A percentile compares a stretch with the other conserved stretches of the same genome.
These are phyloP conservation scores for Gnomoniopsis smithogilvyi DNA, from an alignment of 2,329 filamentous ascomycete species.

Conservation along the genomic window DNA sequence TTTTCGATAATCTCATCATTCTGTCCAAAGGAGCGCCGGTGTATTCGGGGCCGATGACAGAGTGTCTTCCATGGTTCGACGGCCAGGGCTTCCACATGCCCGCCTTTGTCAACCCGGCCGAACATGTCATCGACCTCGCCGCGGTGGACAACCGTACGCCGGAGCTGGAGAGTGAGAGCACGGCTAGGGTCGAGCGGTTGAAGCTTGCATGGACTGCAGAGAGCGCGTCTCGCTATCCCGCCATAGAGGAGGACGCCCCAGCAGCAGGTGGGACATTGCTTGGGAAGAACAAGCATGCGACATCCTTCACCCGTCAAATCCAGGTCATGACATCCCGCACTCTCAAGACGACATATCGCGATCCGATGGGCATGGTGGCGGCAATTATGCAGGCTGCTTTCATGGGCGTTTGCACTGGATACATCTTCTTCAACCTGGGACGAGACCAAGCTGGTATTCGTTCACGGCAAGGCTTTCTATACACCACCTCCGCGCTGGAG, in stretches of 20 bases:
- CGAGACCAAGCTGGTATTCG: conserved; percentile 68
- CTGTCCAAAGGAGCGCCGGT: conserved; percentile 65
- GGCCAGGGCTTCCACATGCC: conserved; percentile 59
- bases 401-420: conserved; percentile 71
- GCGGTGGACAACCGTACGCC: conserved; percentile 70
- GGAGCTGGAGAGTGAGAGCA: conserved; percentile 60
- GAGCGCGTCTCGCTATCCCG: conserved; percentile 26
- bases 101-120: conserved; percentile 73
- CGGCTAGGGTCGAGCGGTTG: conserved; percentile 57
- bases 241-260: conserved; percentile 19
- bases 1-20: conserved; percentile 71
- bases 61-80: conserved; percentile 64
- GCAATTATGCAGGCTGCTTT: conserved; percentile 66
- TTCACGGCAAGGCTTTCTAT: conserved; percentile 69
- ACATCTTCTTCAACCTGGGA: conserved; percentile 66
- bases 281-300: conserved; percentile 40
- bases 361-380: conserved; percentile 72
- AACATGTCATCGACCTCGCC: conserved; percentile 71
- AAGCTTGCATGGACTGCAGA: conserved; percentile 56
- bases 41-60: conserved; percentile 59
- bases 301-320: conserved; percentile 58
- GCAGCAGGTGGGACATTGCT: neutral
- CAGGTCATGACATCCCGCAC: conserved; percentile 66
- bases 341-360: conserved; percentile 69
- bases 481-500: conserved; percentile 68